These are phyloP conservation scores for Noccaea caerulescens DNA, from an alignment of 345 rosid species.

Conservation along the genomic window DNA sequence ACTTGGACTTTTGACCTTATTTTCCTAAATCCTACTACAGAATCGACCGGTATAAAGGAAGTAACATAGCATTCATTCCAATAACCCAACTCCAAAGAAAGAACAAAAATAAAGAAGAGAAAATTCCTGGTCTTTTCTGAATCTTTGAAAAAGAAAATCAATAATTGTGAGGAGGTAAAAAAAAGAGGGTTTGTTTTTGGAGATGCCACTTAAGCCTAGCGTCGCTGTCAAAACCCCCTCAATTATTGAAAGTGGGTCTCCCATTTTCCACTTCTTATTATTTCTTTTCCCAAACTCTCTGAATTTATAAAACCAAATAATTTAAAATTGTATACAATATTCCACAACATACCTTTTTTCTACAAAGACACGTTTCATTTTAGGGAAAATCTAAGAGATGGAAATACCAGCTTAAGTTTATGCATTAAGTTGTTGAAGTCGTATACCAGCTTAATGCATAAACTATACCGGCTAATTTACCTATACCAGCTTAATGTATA, in stretches of 20 bases:
- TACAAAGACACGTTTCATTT: constrained; percentile 12
- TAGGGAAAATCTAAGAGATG: not conserved
- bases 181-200: constrained; percentile 35
- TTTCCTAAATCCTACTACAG: constrained; percentile 12
- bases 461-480: constrained; percentile 18
- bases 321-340: constrained; percentile 10
- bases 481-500: not conserved
- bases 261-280: constrained; percentile 35
- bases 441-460: not conserved
- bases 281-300: constrained; percentile 34
- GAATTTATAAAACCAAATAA: constrained; percentile 15
- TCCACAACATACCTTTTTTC: constrained; percentile 29
- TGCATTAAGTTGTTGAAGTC: too few relatives aligned
- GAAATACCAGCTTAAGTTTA: not conserved
- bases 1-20: constrained; percentile 32
- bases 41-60: constrained; percentile 21
- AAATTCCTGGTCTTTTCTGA: constrained; percentile 39
- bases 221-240: constrained; percentile 42
- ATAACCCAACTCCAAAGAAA: constrained; percentile 25
- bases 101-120: too few relatives aligned
- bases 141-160: constrained; percentile 41
- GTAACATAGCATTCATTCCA: constrained; percentile 23
- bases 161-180: constrained; percentile 39
- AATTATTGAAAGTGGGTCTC: constrained; percentile 43
- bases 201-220: constrained; percentile 46